Conservation (phyloP, 768 basidiomycete species). For the Trametes maxima region DNA sequence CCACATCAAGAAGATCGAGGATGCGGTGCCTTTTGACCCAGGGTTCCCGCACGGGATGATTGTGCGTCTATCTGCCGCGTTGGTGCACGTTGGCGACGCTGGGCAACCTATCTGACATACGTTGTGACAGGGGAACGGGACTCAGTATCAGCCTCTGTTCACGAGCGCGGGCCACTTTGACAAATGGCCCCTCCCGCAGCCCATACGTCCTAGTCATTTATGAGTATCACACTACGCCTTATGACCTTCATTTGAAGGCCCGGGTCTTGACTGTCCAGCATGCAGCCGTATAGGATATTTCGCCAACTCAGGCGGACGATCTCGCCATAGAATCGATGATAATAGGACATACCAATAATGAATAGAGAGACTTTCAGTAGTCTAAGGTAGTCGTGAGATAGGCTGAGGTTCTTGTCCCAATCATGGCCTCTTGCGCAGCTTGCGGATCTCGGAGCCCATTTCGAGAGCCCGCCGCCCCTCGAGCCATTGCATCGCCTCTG, state of each 20-base stretch:
- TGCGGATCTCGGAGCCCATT: conserved; percentile 66
- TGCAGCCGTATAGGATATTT: too few species aligned
- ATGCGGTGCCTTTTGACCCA: conserved; percentile 24
- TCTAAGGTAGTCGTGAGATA: neutral
- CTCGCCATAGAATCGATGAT: neutral
- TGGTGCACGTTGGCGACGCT: neutral
- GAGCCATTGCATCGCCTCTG: conserved; percentile 85
- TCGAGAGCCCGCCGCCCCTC: conserved; percentile 76
- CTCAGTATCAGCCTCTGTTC: conserved; percentile 15
- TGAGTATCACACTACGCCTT: neutral
- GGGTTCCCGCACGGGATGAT: conserved; percentile 24
- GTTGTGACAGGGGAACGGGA: conserved; percentile 22
- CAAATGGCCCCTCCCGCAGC: conserved; percentile 24
- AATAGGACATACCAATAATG: neutral
- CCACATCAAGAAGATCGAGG: conserved; percentile 29
- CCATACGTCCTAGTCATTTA: conserved; percentile 19
- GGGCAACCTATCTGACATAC: neutral
- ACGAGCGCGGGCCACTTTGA: conserved; percentile 27
- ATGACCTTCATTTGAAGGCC: neutral
- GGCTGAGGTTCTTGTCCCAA: neutral
- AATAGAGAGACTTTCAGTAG: neutral
- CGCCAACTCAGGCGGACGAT: too few species aligned
- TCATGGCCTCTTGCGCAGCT: conserved; percentile 27
- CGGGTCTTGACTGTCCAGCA: neutral
- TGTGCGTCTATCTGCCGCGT: neutral